Conservation (phyloP, 164 flowering plant genomes). For the Paratinospora sagittata region DNA sequence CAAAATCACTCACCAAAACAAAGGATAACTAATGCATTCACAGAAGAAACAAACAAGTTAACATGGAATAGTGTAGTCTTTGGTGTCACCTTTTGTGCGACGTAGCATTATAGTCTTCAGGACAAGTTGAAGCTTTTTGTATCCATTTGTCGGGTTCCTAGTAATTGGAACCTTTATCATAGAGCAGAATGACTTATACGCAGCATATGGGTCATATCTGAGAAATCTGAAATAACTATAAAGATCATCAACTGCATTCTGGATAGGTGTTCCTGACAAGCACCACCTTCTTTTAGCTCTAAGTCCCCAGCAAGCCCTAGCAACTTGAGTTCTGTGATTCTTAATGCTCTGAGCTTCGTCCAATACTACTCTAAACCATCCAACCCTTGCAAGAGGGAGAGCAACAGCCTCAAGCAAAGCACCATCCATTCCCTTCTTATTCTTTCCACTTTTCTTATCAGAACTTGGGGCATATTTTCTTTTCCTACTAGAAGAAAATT, state of each 20-base stretch:
- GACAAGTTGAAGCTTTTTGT: conserved; percentile 78
- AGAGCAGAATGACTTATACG: conserved; percentile 53
- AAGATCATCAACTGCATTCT: conserved; percentile 91
- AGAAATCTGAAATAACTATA: conserved; percentile 96
- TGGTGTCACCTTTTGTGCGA: conserved; percentile 68
- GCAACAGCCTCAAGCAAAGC: conserved; percentile 45
- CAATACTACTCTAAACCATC: conserved; percentile 91
- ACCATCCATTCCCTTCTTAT: conserved; percentile 39
- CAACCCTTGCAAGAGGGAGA: conserved; percentile 79
- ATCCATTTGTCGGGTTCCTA: conserved; percentile 57
- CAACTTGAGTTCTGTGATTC: conserved; percentile 85
- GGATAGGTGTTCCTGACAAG: conserved; percentile 94
- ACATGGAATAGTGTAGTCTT: background rate
- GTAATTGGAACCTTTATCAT: conserved; percentile 59
- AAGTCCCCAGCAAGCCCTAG: conserved; percentile 98
- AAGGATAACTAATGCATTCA: background rate
- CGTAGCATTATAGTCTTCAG: conserved; percentile 86
- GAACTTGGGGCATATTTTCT: conserved; percentile 53
- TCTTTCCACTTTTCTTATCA: conserved; percentile 33
- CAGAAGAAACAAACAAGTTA: background rate
- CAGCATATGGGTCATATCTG: conserved; percentile 69
- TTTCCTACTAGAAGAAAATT: conserved; percentile 37
- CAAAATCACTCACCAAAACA: background rate
- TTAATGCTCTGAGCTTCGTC: conserved; percentile 98
- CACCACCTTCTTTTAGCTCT: conserved; percentile 97